Base-by-base conservation (phyloP, 2,329 filamentous ascomycete species). In the Monilinia aucupariae region DNA sequence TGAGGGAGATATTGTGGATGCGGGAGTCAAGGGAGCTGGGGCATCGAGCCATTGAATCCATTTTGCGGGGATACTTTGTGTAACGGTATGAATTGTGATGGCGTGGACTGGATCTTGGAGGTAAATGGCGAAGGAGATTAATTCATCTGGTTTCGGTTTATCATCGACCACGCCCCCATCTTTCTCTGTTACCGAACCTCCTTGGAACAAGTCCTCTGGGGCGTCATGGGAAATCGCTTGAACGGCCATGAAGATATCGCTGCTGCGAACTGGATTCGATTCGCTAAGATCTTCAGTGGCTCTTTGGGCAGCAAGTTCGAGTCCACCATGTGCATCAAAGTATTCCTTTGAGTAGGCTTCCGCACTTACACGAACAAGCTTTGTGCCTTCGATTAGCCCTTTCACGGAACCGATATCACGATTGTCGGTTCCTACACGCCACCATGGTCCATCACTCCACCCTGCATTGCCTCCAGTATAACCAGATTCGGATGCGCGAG, bases 371-470 rank as follows among this genome's bases (percentile, higher is more conserved):
- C 92, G 86, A 65, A 89, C 92, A 32, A 99, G 85, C 77, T 97
- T 96, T 25, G 91, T 96, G 64, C 91, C 94, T 75, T 96, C 93
- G 15, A 87, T 82, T 0, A 94, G 77, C 15, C 94, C 93, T 67
- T 86, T 87, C 56, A 97, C 88, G 1, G 88, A 79, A 59, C 91
- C 90, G 9, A 97, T 80, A 70, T 91, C 90, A 63, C 94, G 87
- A 62, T 87, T 83, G 27, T 82, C 78, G 73, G 82, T 84, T 55
- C 78, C 80, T 75, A 86, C 86, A 68, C 92, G 85, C 93, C 94
- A 99, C 94, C 94, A 99, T 3, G 94, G 94, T 0, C 94, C 94
- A 71, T 97, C 93, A 54, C 86, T 89, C 92, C 94, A 99, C 66
- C 89, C 89, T 45, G 83, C 81, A 34, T 80, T 78, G 22, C 78